Evolutionary conservation across 805 yeast species (phyloP), one percentile per base, ranked within the genome.

Genomic region (Sugiyamaella marilandica): DNA sequence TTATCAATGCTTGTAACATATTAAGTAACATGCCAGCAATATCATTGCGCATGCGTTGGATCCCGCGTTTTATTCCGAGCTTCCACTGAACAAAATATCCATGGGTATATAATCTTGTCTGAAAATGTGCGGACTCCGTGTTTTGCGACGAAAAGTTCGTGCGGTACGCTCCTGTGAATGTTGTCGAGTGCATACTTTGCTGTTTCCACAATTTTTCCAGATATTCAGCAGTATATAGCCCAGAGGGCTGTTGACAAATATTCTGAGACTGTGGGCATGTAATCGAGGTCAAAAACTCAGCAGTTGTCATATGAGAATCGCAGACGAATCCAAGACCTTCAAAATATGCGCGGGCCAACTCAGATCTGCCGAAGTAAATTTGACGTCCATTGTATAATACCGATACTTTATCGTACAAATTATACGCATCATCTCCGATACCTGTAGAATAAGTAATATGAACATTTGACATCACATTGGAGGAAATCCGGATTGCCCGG

Each of bases 391-490:
- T 77, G 65, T 81, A 81, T 16, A 84, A 62, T 9, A 84, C 79
- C 18, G 76, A 66, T 7, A 80, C 87, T 58, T 82, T 80, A 65
- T 84, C 85, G 62, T 84, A 84, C 50, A 77, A 68, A 34, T 80
- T 75, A 65, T 81, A 84, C 51, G 83, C 80, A 59, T 80, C 79
- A 64, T 83, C 84, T 35, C 83, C 78, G 55, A 85, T 84, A 67
- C 83, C 87, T 65, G 81, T 80, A 49, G 84, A 80, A 31, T 91
- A 85, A 47, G 84, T 82, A 44, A 82, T 73, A 1, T 86, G 81
- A 4, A 85, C 74, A n/a, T 79, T 71, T 21, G 75, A 73, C 54
- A 77, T 66, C 46, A 83, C 68, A 33, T 74, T 68, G 2, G 89
- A 83, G n/a, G 79, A 70, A 2, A 81, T 76, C 61, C 85, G 81